A percentile compares a stretch with the other conserved stretches of the same genome.
Evolutionary conservation across 305 asterid genomes (phyloP).

Genomic region (Rubia tinctorum): DNA sequence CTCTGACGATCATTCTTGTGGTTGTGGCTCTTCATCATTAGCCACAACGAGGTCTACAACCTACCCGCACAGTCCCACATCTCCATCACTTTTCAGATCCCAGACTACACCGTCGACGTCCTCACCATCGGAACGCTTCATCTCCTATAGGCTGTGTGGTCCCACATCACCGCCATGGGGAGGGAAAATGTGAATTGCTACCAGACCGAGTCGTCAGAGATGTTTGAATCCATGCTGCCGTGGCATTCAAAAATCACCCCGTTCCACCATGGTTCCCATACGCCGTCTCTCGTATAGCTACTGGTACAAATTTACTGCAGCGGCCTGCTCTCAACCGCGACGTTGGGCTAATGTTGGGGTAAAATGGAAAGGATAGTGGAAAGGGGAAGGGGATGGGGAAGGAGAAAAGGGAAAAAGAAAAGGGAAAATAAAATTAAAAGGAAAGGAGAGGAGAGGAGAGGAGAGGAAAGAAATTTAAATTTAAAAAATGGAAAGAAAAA

Average conservation of each 20-base stretch:
- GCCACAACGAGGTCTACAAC: slow-evolving; percentile 92
- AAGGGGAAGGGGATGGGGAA: no score
- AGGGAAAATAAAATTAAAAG: no score
- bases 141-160: slow-evolving; percentile 84
- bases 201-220: slow-evolving; percentile 96
- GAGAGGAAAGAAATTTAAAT: no score
- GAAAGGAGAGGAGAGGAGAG: no score
- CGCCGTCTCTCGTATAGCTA: no score
- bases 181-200: slow-evolving; percentile 67
- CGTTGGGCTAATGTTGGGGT: no score
- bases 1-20: slow-evolving; percentile 93
- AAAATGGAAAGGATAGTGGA: no score
- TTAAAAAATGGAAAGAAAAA: no score
- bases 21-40: slow-evolving; percentile 87
- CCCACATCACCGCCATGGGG: slow-evolving; percentile 79
- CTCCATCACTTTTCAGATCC: slow-evolving; percentile 96
- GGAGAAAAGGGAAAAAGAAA: no score
- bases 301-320: no score
- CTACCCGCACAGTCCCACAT: slow-evolving; percentile 98
- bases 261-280: slow-evolving; percentile 96
- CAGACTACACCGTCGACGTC: slow-evolving; percentile 95
- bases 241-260: slow-evolving; percentile 79
- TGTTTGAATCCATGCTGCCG: slow-evolving; percentile 96
- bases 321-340: no score
- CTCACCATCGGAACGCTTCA: slow-evolving; percentile 97